Base-by-base conservation (phyloP, 306 rosid species). In the Malus asiatica region DNA sequence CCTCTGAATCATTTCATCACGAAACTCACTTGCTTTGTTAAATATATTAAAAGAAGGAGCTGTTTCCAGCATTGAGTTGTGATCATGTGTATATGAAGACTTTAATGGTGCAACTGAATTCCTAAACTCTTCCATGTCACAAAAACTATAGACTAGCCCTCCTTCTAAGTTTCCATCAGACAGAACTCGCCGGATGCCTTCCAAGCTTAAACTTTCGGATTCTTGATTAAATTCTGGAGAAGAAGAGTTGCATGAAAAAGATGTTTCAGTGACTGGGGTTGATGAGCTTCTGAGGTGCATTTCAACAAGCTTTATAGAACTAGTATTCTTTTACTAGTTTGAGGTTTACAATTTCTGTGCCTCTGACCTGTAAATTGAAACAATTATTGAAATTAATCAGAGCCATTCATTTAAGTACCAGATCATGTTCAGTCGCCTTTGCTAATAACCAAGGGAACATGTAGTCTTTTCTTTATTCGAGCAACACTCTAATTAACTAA, bases 1-100 rank as follows among this genome's bases (percentile, higher is more conserved):
- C 8, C 73, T 76, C 42, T 11, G 57, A 66, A 72, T 72, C 65
- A 80, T 68, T 29, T 75, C 80, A 66, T 82, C 76, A 10, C 25
- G 77, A 72, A 61, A 45, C 72, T 62, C 88, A 35, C 46, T 59
- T 20, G 11, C 62, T 3, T 84, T 27, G 72, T 73, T 59, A 82
- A 79, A 85, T 70, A 88, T 84, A 45, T 80, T 85, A 80, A 90
- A 88, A 64, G 98, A 93, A n/a, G 93, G 93, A 27, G 89, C 85
- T 30, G 90, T 65, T 25, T 23, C 82, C 81, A 93, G 71, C 73
- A 82, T 76, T 65, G 78, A 57, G 18, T 42, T 46, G 57, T 8
- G 22, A 18, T 69, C 38, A 20, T 72, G 44, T 23, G 2, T 27
- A n/a, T 60, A 30, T 8, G 71, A 86, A 11, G 78, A 78, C 58